Evolutionary conservation across 495 filamentous ascomycete species (phyloP), one percentile per base, ranked within the genome.

Genomic region (Apodospora peruviana): DNA sequence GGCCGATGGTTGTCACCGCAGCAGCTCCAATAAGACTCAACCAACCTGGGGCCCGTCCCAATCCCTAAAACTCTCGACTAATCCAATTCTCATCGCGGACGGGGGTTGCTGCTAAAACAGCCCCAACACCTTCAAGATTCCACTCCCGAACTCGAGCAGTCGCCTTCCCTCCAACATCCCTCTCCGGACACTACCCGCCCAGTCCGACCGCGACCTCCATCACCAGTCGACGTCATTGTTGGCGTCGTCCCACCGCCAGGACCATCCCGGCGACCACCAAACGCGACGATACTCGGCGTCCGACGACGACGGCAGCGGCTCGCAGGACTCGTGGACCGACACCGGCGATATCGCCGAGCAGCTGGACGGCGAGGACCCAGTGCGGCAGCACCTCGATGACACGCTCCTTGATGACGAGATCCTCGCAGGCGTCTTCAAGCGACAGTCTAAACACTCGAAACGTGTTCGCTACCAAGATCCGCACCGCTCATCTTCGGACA

Each of bases 281-380:
- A 38, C 52, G 40, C 53, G 62, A 40, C 57, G 60, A 47, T 57
- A 40, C 39, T 60, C 61, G 3, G 47, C 37, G 23, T 60, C 57
- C 32, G 60, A 66, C 44, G 62, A 62, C 61, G 61, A 58, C 60
- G 63, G 60, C 60, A 85, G 83, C 57, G 81, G 78, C 60, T 88
- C 86, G 45, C n/a, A 20, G 18, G 19, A 22, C 55, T 91, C 88
- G 23, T 95, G 89, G 90, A 88, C 88, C 62, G 89, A 95, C 61
- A 93, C 90, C 40, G 93, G 90, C 44, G 93, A 96, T 70, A 79
- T 97, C 50, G 86, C 86, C 55, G 90, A 95, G 71, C 91, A 94
- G 76, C 76, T 90, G 45, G 86, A 84, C 68, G 79, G 81, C 52
- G 87, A 93, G 67, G 86, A 94, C 68, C 86, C 88, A 42, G 69